Conservation (phyloP, 306 rosid genomes). For the Medicago arabica region DNA sequence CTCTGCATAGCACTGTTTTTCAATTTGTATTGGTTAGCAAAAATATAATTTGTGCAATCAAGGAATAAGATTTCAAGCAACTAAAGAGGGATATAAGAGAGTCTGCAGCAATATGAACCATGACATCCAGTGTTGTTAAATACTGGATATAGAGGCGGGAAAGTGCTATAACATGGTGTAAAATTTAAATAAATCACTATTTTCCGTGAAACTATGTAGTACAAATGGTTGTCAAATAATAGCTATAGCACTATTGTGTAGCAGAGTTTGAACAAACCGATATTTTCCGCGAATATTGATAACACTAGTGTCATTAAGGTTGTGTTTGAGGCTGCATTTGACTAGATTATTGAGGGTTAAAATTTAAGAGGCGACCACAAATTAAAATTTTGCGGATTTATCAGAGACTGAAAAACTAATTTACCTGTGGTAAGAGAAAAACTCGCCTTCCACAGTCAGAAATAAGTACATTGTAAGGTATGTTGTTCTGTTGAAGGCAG, state of each 20-base stretch:
- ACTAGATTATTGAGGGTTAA: neutral
- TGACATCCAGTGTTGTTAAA: neutral
- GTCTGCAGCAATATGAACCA: neutral
- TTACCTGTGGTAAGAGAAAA: slow-evolving; percentile 93
- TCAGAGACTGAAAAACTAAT: neutral
- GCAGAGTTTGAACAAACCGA: neutral
- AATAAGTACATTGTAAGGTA: slow-evolving; percentile 87
- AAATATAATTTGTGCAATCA: neutral
- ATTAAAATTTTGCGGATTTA: neutral
- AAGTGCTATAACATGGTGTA: neutral
- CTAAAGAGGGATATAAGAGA: neutral
- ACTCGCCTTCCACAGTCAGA: slow-evolving; percentile 79
- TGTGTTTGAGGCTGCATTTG: neutral
- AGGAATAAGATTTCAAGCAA: neutral
- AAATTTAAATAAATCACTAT: neutral
- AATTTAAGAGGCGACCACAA: neutral
- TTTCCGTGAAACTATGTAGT: neutral
- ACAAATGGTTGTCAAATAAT: neutral
- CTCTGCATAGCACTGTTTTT: slow-evolving; percentile 92
- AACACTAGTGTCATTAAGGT: neutral
- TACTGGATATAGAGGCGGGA: neutral
- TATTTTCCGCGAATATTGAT: neutral
- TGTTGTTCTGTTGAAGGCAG: slow-evolving; percentile 86
- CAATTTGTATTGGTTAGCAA: slow-evolving; percentile 10
- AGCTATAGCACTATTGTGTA: neutral